Percentiles rank a stretch among this genome's conserved stretches.
These are phyloP conservation scores for Candida easanensis DNA, from an alignment of 805 yeast genomes.

Conservation along the genomic window DNA sequence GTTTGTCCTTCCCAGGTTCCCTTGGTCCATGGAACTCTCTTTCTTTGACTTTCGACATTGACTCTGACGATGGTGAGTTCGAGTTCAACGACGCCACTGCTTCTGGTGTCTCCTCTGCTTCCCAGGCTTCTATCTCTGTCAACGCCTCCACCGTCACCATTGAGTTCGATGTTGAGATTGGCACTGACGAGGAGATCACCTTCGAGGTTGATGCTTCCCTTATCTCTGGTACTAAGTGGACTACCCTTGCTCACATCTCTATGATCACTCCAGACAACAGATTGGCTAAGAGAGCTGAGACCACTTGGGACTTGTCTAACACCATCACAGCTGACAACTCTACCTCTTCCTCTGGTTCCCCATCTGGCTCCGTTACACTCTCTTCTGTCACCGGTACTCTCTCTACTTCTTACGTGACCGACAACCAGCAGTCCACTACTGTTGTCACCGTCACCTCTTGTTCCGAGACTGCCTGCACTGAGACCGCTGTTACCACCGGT, in stretches of 20 bases:
- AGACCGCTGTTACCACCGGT: constrained; percentile 18
- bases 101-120: not conserved
- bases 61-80: constrained; percentile 8
- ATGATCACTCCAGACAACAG: constrained; percentile 4
- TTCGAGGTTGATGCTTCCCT: constrained; percentile 9
- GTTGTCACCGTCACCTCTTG: constrained; percentile 21
- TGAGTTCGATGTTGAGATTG: constrained; percentile 6
- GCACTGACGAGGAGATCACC: constrained; percentile 1
- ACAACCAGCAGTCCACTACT: constrained; percentile 11
- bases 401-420: not conserved
- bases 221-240: constrained; percentile 10
- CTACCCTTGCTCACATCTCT: constrained; percentile 5
- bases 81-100: not conserved
- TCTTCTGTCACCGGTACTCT: no score
- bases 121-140: not conserved
- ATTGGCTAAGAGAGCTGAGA: constrained; percentile 10
- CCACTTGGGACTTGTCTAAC: constrained; percentile 3
- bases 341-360: not conserved
- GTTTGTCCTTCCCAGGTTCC: constrained; percentile 16
- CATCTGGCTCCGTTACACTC: no score
- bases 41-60: constrained; percentile 6
- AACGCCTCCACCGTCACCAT: constrained; percentile 1
- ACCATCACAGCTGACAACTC: constrained; percentile 2
- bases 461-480: constrained; percentile 10
- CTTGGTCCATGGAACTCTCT: constrained; percentile 23